A percentile compares a stretch with the other conserved stretches of the same genome.
Conservation (phyloP, 257 asterid species). For the Solanum ahanhuiri region DNA sequence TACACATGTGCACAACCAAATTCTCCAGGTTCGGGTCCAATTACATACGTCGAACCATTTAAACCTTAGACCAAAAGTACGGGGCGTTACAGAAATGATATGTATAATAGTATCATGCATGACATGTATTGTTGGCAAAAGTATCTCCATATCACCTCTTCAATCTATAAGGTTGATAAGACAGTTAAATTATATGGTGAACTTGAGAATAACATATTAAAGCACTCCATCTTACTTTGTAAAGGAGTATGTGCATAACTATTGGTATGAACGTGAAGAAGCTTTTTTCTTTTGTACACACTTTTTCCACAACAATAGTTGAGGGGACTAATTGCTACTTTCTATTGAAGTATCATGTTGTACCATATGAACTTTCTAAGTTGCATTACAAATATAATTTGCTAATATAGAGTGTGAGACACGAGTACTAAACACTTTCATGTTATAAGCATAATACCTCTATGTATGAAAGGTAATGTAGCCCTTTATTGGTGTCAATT, state of each 20-base stretch:
- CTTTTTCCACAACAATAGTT: background rate
- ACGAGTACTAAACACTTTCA: background rate
- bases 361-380: background rate
- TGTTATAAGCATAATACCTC: background rate
- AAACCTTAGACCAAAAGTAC: background rate
- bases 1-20: background rate
- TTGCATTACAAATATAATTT: background rate
- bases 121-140: background rate
- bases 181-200: background rate
- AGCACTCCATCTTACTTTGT: background rate
- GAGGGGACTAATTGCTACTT: background rate
- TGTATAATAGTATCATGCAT: background rate
- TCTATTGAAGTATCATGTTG: background rate
- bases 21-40: background rate
- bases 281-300: background rate
- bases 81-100: background rate
- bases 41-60: background rate
- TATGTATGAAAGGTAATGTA: background rate
- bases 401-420: background rate
- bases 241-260: background rate
- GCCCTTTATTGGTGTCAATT: background rate
- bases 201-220: background rate
- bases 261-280: background rate
- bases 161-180: background rate
- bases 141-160: background rate